Conservation (phyloP, 495 filamentous ascomycete genomes). For the Penicillium simplicissimum region DNA sequence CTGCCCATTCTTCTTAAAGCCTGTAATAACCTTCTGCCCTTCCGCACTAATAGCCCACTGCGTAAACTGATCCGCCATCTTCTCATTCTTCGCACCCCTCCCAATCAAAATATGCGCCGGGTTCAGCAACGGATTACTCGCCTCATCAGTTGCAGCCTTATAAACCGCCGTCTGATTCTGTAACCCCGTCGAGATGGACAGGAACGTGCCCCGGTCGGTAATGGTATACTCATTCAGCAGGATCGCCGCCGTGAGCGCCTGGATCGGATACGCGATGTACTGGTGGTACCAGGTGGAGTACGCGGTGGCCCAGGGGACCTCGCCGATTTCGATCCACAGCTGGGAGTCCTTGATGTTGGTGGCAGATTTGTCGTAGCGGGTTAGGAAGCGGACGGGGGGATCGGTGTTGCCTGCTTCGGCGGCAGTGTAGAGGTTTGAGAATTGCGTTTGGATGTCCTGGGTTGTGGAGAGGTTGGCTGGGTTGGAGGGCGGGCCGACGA, state of each 20-base stretch:
- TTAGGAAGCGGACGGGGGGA: constrained; percentile 37
- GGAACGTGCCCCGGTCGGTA: constrained; percentile 44
- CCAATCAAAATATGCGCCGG: constrained; percentile 43
- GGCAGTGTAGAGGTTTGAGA: constrained; percentile 32
- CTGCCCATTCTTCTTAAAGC: constrained; percentile 36
- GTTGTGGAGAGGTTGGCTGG: constrained; percentile 27
- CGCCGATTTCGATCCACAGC: constrained; percentile 46
- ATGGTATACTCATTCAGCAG: constrained; percentile 43
- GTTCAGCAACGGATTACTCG: constrained; percentile 35
- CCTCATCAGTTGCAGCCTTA: constrained; percentile 34
- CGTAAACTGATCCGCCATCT: constrained; percentile 34
- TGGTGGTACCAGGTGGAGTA: constrained; percentile 50
- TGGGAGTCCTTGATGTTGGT: constrained; percentile 50
- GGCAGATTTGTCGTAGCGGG: constrained; percentile 47
- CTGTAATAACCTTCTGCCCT: constrained; percentile 36
- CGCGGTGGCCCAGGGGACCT: constrained; percentile 44
- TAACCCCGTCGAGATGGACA: constrained; percentile 30
- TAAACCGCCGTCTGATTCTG: constrained; percentile 33
- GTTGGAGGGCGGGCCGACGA: constrained; percentile 37
- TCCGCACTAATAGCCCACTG: constrained; percentile 35
- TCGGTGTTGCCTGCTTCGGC: constrained; percentile 24
- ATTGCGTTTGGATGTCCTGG: constrained; percentile 29
- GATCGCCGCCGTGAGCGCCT: constrained; percentile 40
- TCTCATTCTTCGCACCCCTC: constrained; percentile 26
- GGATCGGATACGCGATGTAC: constrained; percentile 44